Conservation (phyloP, 140 eudicot genomes). For the Anethum foeniculum region DNA sequence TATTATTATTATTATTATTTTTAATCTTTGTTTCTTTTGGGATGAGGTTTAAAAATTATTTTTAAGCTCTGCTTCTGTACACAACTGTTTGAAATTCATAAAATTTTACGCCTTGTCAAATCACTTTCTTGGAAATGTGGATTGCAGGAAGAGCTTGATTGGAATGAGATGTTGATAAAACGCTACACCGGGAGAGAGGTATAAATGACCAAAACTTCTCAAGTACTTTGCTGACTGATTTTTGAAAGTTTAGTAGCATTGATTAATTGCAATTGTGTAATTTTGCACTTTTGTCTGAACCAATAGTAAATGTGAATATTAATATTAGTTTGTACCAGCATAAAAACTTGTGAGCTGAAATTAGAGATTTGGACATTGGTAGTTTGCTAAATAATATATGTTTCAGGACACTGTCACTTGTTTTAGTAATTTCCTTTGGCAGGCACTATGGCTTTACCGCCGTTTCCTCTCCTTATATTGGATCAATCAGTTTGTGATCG, state of each 20-base stretch:
- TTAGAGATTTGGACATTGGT: not conserved
- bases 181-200: slow-evolving; percentile 85
- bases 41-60: not conserved
- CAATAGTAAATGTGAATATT: not conserved
- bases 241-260: not conserved
- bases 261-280: not conserved
- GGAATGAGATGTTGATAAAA: slow-evolving; percentile 54
- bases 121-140: slow-evolving; percentile 9
- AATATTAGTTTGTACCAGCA: not conserved
- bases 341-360: not conserved
- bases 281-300: not conserved
- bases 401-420: not conserved
- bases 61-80: not conserved
- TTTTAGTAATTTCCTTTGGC: slow-evolving; percentile 13
- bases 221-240: not conserved
- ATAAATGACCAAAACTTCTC: slow-evolving; percentile 3
- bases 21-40: not conserved
- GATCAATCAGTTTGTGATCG: slow-evolving; percentile 45
- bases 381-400: not conserved
- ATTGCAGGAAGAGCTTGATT: slow-evolving; percentile 65
- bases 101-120: not conserved
- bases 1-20: no score
- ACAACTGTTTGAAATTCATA: not conserved
- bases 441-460: slow-evolving; percentile 92
- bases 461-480: slow-evolving; percentile 71